Evolutionary conservation across 2,329 filamentous ascomycete genomes (phyloP).

Genomic region (Phialocephala subalpina): DNA sequence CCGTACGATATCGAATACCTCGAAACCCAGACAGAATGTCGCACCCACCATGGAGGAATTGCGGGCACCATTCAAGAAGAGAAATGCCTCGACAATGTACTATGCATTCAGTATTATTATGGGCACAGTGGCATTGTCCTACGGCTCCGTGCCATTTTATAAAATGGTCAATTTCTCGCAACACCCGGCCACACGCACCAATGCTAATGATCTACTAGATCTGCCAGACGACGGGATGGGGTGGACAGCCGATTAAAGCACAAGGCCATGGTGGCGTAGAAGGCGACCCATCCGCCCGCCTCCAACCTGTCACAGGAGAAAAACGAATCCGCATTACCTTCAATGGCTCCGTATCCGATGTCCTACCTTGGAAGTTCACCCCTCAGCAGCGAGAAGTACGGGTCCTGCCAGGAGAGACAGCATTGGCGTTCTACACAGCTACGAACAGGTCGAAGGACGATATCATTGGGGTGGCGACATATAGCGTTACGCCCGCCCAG

Average conservation of each 20-base stretch:
- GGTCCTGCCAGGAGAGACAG: conserved; percentile 94
- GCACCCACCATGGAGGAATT: conserved; percentile 70
- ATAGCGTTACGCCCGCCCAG: conserved; percentile 95
- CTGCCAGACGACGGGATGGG: conserved; percentile 88
- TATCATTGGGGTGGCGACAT: conserved; percentile 97
- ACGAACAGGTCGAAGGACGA: conserved; percentile 90
- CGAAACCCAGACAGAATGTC: conserved; percentile 39
- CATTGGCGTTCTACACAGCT: conserved; percentile 95
- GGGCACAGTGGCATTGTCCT: conserved; percentile 80
- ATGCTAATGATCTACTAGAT: conserved; percentile 58
- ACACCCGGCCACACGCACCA: conserved; percentile 6
- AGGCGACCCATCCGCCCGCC: conserved; percentile 75
- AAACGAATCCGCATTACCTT: conserved; percentile 95
- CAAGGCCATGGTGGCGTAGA: conserved; percentile 67
- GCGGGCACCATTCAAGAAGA: conserved; percentile 68
- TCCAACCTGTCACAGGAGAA: conserved; percentile 81
- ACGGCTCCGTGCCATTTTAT: conserved; percentile 86
- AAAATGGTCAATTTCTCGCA: conserved; percentile 71
- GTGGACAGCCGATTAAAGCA: conserved; percentile 89
- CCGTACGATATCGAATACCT: conserved; percentile 37
- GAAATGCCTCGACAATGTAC: conserved; percentile 75
- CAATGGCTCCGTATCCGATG: conserved; percentile 92
- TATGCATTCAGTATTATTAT: conserved; percentile 81
- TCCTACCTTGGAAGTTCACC: conserved; percentile 96
- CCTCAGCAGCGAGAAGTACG: conserved; percentile 97